Evolutionary conservation across 192 early-diverging fungal genomes (phyloP), one percentile per base, ranked within the genome.

Genomic region (Rhizoclosmatium globosum): DNA sequence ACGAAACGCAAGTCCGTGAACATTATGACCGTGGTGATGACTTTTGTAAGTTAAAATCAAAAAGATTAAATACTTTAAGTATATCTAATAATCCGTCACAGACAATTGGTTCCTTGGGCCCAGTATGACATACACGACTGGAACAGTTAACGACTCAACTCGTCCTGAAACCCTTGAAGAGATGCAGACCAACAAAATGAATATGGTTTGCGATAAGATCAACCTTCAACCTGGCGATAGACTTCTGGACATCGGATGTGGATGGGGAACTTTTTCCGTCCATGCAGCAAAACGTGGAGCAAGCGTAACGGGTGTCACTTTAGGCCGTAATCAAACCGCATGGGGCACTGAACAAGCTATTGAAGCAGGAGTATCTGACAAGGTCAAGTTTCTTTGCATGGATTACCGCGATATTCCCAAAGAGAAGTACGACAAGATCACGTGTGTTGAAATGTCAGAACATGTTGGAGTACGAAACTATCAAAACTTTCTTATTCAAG

Each of bases 11-110:
- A 86, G 96, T 99, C 71, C 91, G 96, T 73, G 96, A 98, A 65
- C 95, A 98, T 89, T 99, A 99, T 85, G 97, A 99, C 87, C 93
- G 97, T 76, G 97, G 97, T 69, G 94, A 99, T 87, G 97, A 99
- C 83, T 99, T 99, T 78, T 98, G 98, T 85, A 93, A 91, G 38
- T 94, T 94, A 41, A 97, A 97, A 88, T 82, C 87, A 86, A 79
- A 83, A 86, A 17, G 13, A 3, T 31, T 31, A 31, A 31, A 31
- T 2, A 13, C 71, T 0, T 0, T 60, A 39, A 13, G 17, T 74
- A 39, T 19, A n/a, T 31, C 2, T 71, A 31, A 13, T 23, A 3
- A n/a, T 74, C 19, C 39, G 13, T 44, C 61, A 56, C 39, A 13
- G 77, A 48, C 60, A 61, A 57, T 39, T 59, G 75, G 38, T 67